These are phyloP conservation scores for Trametes sp. DNA, from an alignment of 1,284 basidiomycete genomes.

Conservation along the genomic window DNA sequence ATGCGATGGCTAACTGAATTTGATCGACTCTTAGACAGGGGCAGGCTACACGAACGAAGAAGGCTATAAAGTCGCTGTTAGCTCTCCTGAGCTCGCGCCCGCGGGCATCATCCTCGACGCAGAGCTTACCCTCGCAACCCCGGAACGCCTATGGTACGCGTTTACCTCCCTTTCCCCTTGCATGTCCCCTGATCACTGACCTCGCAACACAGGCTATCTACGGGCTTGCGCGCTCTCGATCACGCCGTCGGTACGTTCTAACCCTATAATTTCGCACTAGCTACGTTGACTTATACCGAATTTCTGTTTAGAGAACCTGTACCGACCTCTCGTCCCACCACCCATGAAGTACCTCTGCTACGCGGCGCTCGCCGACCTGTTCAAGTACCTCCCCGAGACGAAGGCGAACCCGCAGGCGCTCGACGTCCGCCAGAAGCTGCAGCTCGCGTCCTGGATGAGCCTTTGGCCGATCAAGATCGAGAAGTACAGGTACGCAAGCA, in stretches of 20 bases:
- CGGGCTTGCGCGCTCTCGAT: conserved; percentile 79
- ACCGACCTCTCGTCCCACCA: conserved; percentile 62
- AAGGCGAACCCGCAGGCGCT: conserved; percentile 67
- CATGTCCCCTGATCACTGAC: not conserved
- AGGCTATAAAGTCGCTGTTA: conserved; percentile 70
- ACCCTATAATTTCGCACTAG: not conserved
- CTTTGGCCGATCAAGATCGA: conserved; percentile 72
- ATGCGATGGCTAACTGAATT: no score
- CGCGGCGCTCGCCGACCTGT: conserved; percentile 74
- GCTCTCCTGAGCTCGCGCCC: conserved; percentile 62
- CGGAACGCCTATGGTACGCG: conserved; percentile 73
- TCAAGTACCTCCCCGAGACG: conserved; percentile 73
- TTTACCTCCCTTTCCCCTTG: not conserved
- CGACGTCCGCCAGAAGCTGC: conserved; percentile 69
- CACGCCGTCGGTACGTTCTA: conserved; percentile 68
- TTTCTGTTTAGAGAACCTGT: conserved; percentile 65
- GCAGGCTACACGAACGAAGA: conserved; percentile 81
- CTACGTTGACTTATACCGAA: not conserved
- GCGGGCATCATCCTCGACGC: conserved; percentile 82
- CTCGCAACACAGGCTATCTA: conserved; percentile 65
- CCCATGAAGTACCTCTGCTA: conserved; percentile 73
- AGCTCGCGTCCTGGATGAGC: conserved; percentile 83
- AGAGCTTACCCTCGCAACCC: conserved; percentile 76
- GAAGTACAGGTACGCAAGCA: conserved; percentile 53
- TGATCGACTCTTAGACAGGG: conserved; percentile 54